A percentile compares a stretch with the other conserved stretches of the same genome.
Evolutionary conservation across 129 eudicot species (phyloP).

Genomic region (Lactuca saligna): DNA sequence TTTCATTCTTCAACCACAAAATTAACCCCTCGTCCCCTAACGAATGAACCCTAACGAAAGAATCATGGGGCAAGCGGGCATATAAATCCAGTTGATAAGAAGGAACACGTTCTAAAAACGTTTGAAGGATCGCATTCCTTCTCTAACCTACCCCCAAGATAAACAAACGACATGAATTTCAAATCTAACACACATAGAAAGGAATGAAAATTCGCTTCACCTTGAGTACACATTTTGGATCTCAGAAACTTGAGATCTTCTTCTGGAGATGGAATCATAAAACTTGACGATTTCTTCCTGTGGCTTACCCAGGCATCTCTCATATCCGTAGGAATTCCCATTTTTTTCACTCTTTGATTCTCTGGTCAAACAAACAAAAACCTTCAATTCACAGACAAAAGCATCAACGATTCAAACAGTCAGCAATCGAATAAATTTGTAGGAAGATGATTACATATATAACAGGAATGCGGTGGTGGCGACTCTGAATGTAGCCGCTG

Average conservation of each 20-base stretch:
- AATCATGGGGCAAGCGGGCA: background rate
- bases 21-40: background rate
- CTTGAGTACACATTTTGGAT: slow-evolving; percentile 64
- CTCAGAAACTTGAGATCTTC: slow-evolving; percentile 59
- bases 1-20: slow-evolving; percentile 8
- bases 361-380: slow-evolving; percentile 1
- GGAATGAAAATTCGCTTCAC: slow-evolving; percentile 20
- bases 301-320: slow-evolving; percentile 47
- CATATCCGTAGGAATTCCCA: slow-evolving; percentile 61
- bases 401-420: background rate
- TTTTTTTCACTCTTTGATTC: slow-evolving; percentile 18
- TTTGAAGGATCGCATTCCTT: background rate
- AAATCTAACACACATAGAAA: background rate
- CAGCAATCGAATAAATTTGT: background rate
- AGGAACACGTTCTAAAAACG: background rate
- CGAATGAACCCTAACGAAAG: background rate
- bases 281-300: slow-evolving; percentile 25
- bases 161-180: background rate
- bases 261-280: slow-evolving; percentile 55
- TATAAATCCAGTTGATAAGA: background rate
- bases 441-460: slow-evolving; percentile 12
- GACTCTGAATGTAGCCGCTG: slow-evolving; percentile 12
- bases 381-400: background rate
- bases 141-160: background rate
- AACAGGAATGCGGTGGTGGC: background rate